phyloP scores from a whole-genome alignment of 208 protist genomes.

The Trypanosoma brucei region DNA sequence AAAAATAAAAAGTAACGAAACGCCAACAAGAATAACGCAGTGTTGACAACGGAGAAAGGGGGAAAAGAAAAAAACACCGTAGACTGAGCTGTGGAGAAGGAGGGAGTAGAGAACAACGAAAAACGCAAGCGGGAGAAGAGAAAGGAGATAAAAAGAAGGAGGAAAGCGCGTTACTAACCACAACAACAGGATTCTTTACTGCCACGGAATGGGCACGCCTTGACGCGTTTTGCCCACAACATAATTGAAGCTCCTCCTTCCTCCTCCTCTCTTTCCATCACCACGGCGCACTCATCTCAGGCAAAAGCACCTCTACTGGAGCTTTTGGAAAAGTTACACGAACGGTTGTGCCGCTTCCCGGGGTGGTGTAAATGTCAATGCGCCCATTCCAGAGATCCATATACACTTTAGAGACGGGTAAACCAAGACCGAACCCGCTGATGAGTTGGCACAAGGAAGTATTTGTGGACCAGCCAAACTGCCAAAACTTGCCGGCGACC shows the following conservation, averaged over 20 bases:
- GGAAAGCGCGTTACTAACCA: neutral
- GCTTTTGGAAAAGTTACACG: constrained; percentile 77
- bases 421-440: constrained; percentile 74
- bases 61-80: neutral
- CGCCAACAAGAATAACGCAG: too few relatives aligned
- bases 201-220: too few relatives aligned
- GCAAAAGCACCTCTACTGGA: constrained; percentile 53
- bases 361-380: constrained; percentile 61
- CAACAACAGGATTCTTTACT: neutral
- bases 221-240: too few relatives aligned
- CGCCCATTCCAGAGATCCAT: constrained; percentile 78
- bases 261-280: neutral
- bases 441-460: constrained; percentile 55
- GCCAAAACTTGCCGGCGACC: constrained; percentile 58
- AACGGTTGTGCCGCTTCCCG: constrained; percentile 51
- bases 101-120: neutral
- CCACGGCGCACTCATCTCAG: constrained; percentile 5
- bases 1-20: too few relatives aligned
- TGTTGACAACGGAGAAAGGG: neutral
- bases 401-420: constrained; percentile 84
- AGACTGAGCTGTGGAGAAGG: neutral
- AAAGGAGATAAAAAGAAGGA: neutral
- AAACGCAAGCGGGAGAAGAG: neutral
- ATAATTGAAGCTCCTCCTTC: neutral
- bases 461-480: constrained; percentile 86